A percentile compares a stretch with the other conserved stretches of the same genome.
Conservation (phyloP, 768 basidiomycete species). For the Kwoniella bestiolae region DNA sequence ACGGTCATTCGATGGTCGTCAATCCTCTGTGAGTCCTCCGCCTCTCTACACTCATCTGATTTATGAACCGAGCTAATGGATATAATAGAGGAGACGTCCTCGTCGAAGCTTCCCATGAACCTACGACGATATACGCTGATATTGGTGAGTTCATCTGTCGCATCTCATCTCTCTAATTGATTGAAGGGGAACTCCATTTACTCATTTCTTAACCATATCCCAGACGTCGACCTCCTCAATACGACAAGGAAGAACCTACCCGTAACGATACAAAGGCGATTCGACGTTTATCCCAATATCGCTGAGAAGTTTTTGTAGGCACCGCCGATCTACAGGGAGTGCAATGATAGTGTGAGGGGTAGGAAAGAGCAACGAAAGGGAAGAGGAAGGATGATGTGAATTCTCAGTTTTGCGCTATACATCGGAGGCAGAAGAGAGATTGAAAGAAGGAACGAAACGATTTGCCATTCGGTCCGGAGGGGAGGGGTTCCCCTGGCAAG, state of each 20-base stretch:
- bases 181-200: not conserved
- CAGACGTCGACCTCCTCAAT: constrained; percentile 68
- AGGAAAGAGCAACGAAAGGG: no score
- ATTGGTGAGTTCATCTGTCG: constrained; percentile 69
- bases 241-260: constrained; percentile 82
- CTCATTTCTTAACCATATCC: not conserved
- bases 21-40: constrained; percentile 73
- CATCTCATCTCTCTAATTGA: not conserved
- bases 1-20: constrained; percentile 81
- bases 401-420: no score
- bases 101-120: constrained; percentile 72
- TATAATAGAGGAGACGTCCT: constrained; percentile 72
- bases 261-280: constrained; percentile 86
- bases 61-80: not conserved
- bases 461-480: no score
- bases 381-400: no score
- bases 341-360: not conserved
- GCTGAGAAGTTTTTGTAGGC: constrained; percentile 19
- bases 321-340: no score
- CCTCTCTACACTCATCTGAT: constrained; percentile 1
- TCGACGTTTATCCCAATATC: constrained; percentile 88
- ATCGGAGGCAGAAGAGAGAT: no score
- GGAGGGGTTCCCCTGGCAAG: no score
- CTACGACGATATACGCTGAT: constrained; percentile 76
- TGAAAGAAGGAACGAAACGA: no score